These are phyloP conservation scores for Ceratocystis smalleyi DNA, from an alignment of 2,329 filamentous ascomycete species.

Conservation along the genomic window DNA sequence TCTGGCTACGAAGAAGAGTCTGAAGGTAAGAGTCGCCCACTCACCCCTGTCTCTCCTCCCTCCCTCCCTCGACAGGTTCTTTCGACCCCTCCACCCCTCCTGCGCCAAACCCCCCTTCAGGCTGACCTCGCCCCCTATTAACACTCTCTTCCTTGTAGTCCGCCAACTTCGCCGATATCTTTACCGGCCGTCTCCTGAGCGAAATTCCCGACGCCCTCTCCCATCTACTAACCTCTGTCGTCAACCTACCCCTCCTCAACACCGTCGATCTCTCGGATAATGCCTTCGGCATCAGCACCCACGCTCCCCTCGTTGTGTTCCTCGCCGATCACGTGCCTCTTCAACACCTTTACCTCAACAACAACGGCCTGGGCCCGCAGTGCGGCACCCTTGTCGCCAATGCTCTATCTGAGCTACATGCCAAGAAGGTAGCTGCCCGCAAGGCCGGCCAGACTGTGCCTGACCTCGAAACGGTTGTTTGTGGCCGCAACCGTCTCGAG, in stretches of 20 bases:
- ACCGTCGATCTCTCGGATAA: constrained; percentile 96
- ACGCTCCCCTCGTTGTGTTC: constrained; percentile 84
- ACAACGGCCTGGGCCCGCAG: constrained; percentile 88
- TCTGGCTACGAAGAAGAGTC: constrained; percentile 65
- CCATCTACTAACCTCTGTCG: constrained; percentile 67
- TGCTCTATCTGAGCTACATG: constrained; percentile 66
- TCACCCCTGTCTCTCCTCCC: constrained; percentile 1
- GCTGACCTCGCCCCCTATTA: background rate
- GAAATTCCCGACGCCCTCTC: constrained; percentile 88
- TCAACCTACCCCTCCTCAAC: constrained; percentile 71
- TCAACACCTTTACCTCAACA: constrained; percentile 90
- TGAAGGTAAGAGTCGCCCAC: constrained; percentile 40
- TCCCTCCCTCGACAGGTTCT: background rate
- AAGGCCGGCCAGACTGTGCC: constrained; percentile 58
- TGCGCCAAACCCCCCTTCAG: background rate
- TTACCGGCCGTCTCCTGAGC: constrained; percentile 80
- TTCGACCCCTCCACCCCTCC: constrained; percentile 14
- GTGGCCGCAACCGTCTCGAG: constrained; percentile 87
- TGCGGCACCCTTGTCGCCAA: constrained; percentile 82
- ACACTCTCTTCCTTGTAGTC: constrained; percentile 29
- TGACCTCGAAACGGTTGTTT: constrained; percentile 88
- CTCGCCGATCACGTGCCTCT: constrained; percentile 76
- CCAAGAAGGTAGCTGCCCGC: constrained; percentile 65
- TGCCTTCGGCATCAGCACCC: constrained; percentile 89
- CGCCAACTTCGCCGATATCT: constrained; percentile 92